Conservation (phyloP, 1,284 basidiomycete species). For the Cryptococcus sp. region DNA sequence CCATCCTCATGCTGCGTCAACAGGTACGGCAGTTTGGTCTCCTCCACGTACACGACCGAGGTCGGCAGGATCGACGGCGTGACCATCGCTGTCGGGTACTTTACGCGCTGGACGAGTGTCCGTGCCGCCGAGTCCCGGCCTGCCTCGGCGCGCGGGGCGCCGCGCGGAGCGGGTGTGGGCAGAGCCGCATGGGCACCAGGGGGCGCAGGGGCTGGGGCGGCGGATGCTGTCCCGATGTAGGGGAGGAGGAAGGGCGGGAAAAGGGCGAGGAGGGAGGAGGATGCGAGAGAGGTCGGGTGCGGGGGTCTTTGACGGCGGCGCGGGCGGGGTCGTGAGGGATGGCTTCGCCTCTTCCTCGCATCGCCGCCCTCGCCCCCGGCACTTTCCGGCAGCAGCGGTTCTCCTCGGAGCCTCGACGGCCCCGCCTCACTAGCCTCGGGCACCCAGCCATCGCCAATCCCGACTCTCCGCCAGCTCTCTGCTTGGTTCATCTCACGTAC, state of each 20-base stretch:
- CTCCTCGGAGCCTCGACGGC: not conserved
- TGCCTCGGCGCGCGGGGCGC: not conserved
- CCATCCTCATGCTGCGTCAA: conserved; percentile 29
- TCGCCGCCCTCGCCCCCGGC: not conserved
- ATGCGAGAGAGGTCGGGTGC: not conserved
- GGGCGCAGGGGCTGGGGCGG: conserved; percentile 8
- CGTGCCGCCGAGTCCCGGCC: not conserved
- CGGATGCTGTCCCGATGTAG: conserved; percentile 1
- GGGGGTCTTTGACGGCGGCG: not conserved
- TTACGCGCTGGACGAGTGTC: conserved; percentile 1
- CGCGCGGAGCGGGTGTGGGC: not conserved
- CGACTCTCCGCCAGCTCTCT: not conserved
- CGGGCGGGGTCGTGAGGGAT: not conserved
- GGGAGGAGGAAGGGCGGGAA: conserved; percentile 12
- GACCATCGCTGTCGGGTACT: conserved; percentile 14
- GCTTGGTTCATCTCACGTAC: not conserved
- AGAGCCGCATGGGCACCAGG: conserved; percentile 2
- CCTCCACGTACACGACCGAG: conserved; percentile 13
- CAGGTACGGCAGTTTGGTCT: conserved; percentile 34
- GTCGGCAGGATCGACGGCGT: conserved; percentile 17
- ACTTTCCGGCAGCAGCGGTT: not conserved
- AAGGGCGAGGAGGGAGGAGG: conserved; percentile 12
- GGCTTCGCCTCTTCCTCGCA: not conserved
- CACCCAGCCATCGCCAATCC: not conserved
- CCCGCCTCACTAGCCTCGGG: not conserved